Conservation (phyloP, 2,329 filamentous ascomycete genomes). For the Hypoxylon sp. region DNA sequence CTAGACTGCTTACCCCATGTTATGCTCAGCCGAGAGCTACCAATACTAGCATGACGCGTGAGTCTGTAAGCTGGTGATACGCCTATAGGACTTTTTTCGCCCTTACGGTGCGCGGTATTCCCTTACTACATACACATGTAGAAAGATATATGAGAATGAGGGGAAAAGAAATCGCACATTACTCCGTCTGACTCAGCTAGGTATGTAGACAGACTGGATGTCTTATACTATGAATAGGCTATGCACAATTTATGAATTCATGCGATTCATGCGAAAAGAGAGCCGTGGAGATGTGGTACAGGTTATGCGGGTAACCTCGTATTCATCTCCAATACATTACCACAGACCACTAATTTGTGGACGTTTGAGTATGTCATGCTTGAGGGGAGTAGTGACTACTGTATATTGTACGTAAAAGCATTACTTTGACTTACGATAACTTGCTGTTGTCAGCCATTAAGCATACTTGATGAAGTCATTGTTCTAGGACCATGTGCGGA, state of each 20-base stretch:
- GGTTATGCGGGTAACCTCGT: conserved; percentile 39
- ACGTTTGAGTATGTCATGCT: neutral
- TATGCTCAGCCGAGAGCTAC: conserved; percentile 7
- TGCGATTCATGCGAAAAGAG: neutral
- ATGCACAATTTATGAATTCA: neutral
- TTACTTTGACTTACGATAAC: conserved; percentile 5
- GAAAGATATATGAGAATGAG: neutral
- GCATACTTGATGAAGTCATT: neutral
- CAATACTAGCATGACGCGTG: conserved; percentile 28
- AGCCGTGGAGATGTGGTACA: conserved; percentile 9
- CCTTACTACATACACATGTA: conserved; percentile 1
- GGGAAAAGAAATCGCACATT: neutral
- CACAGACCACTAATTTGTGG: conserved; percentile 1
- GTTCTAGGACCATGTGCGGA: neutral
- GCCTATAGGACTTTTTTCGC: neutral
- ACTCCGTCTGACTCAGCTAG: conserved; percentile 33
- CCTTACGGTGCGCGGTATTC: conserved; percentile 7
- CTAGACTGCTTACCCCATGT: conserved; percentile 1
- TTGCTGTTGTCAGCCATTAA: neutral
- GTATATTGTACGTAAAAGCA: neutral
- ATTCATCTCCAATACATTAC: conserved; percentile 22
- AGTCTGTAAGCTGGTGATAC: conserved; percentile 15
- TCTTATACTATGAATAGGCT: conserved; percentile 7
- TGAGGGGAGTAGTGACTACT: neutral
- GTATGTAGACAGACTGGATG: neutral